Conservation (phyloP, 768 basidiomycete genomes). For the Panus rudis region DNA sequence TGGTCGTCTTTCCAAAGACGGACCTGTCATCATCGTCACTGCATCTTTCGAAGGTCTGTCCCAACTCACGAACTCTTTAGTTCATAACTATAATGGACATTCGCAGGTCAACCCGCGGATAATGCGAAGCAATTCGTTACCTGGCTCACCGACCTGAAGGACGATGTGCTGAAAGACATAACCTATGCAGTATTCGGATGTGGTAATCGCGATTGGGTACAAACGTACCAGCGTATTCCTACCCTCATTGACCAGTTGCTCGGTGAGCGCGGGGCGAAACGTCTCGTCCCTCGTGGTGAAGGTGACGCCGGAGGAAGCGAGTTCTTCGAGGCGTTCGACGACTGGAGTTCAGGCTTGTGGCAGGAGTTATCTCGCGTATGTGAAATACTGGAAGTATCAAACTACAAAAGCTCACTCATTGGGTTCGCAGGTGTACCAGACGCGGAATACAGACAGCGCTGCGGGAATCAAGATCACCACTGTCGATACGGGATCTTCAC, state of each 20-base stretch:
- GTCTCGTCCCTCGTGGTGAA: slow-evolving; percentile 31
- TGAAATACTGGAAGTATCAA: background rate
- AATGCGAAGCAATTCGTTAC: slow-evolving; percentile 41
- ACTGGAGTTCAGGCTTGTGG: slow-evolving; percentile 36
- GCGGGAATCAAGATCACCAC: slow-evolving; percentile 24
- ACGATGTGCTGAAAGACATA: slow-evolving; percentile 24
- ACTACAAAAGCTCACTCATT: background rate
- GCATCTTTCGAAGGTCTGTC: slow-evolving; percentile 40
- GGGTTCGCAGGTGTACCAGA: background rate
- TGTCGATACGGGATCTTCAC: slow-evolving; percentile 24
- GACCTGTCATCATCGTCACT: slow-evolving; percentile 38
- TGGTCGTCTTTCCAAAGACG: slow-evolving; percentile 32
- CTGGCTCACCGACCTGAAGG: slow-evolving; percentile 28
- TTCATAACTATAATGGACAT: slow-evolving; percentile 15
- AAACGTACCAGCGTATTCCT: slow-evolving; percentile 41
- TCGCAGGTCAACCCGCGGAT: slow-evolving; percentile 37
- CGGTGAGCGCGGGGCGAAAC: slow-evolving; percentile 26
- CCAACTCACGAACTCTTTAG: background rate
- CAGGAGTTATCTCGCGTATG: slow-evolving; percentile 26
- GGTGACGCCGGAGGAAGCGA: slow-evolving; percentile 36
- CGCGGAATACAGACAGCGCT: background rate
- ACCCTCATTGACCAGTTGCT: slow-evolving; percentile 31
- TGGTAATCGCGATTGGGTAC: slow-evolving; percentile 43
- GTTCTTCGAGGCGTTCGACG: slow-evolving; percentile 41
- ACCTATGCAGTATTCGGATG: slow-evolving; percentile 41